Percentiles rank a stretch among this genome's conserved stretches.
These are phyloP conservation scores for Clarireedia sp. DNA, from an alignment of 2,329 filamentous ascomycete species.

Conservation along the genomic window DNA sequence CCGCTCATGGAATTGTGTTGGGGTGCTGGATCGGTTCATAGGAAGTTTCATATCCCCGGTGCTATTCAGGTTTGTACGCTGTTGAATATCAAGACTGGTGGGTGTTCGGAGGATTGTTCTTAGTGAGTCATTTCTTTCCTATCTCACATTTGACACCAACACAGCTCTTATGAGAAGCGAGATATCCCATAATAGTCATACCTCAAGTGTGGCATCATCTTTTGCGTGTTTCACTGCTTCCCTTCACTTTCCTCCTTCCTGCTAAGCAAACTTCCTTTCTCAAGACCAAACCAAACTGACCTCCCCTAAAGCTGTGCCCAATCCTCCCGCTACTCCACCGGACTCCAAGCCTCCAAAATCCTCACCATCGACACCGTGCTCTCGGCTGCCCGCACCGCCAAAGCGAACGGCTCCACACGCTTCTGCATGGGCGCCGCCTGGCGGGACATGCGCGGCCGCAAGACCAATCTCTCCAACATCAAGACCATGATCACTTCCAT, in stretches of 20 bases:
- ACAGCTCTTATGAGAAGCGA: no score
- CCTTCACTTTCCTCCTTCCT: no score
- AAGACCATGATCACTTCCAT: conserved; percentile 81
- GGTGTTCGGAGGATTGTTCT: conserved; percentile 85
- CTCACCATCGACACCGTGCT: conserved; percentile 75
- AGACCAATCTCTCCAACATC: conserved; percentile 75
- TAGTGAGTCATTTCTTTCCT: conserved; percentile 39
- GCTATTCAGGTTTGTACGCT: conserved; percentile 88
- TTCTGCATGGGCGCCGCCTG: conserved; percentile 96
- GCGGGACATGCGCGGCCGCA: conserved; percentile 88
- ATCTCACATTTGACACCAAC: no score
- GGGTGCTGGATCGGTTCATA: conserved; percentile 66
- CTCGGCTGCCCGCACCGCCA: conserved; percentile 66
- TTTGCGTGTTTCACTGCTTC: no score
- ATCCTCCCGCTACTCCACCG: conserved; percentile 70
- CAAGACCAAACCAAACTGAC: no score
- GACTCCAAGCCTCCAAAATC: conserved; percentile 72
- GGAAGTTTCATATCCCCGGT: conserved; percentile 75
- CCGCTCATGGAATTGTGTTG: conserved; percentile 72
- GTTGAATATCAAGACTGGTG: conserved; percentile 95
- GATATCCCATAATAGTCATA: no score
- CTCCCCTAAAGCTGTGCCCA: conserved; percentile 54
- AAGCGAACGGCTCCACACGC: conserved; percentile 75
- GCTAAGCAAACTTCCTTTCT: no score
- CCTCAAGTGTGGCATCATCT: no score